Conservation (phyloP, 1,139 yeast genomes). For the Taiozyma sp. region DNA sequence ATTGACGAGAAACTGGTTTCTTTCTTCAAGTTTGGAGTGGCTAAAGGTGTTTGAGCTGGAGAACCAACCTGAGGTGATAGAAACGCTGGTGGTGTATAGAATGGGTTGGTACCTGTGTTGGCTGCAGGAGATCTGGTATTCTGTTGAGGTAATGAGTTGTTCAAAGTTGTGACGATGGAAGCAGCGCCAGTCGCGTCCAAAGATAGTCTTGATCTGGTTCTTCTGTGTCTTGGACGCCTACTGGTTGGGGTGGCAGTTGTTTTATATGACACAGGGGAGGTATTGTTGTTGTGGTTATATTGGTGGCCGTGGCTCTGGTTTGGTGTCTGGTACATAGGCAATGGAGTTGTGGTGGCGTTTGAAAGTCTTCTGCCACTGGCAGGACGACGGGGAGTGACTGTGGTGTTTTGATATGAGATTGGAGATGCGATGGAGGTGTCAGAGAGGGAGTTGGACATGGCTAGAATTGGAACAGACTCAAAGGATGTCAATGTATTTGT, state of each 20-base stretch:
- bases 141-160: slow-evolving; percentile 8
- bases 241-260: slow-evolving; percentile 13
- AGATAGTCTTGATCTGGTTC: slow-evolving; percentile 40
- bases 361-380: slow-evolving; percentile 14
- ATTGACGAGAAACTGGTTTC: slow-evolving; percentile 12
- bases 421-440: slow-evolving; percentile 19
- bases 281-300: slow-evolving; percentile 15
- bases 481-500: slow-evolving; percentile 37
- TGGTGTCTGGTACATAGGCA: slow-evolving; percentile 23
- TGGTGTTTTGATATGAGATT: slow-evolving; percentile 11
- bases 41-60: slow-evolving; percentile 21
- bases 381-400: slow-evolving; percentile 18
- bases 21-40: slow-evolving; percentile 18
- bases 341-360: slow-evolving; percentile 17
- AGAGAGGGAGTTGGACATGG: slow-evolving; percentile 21
- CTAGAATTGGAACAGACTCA: slow-evolving; percentile 36
- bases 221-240: slow-evolving; percentile 32
- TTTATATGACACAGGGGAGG: slow-evolving; percentile 11
- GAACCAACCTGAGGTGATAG: slow-evolving; percentile 32
- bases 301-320: slow-evolving; percentile 1
- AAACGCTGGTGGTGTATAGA: slow-evolving; percentile 40
- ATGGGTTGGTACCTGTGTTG: slow-evolving; percentile 35
- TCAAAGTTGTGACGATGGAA: slow-evolving; percentile 17
- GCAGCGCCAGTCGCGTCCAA: slow-evolving; percentile 30
- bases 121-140: slow-evolving; percentile 18